phyloP scores from a whole-genome alignment of 139 green algal genomes.

The Tetradesmus obliquus region DNA sequence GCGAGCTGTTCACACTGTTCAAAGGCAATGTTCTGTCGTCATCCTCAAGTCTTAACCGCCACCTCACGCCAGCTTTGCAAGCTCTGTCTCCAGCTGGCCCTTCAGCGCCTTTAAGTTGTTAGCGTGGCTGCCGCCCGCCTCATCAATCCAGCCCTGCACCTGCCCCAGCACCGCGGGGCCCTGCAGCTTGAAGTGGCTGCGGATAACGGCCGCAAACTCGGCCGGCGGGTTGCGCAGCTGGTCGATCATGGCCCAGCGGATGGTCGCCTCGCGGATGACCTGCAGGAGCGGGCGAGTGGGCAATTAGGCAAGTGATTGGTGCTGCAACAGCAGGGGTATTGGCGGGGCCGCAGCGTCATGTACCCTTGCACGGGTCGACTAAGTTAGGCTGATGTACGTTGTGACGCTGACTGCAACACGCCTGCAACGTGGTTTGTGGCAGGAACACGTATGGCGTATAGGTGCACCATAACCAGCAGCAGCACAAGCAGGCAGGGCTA shows the following conservation, averaged over 20 bases:
- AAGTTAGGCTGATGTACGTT: background rate
- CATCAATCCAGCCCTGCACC: conserved; percentile 36
- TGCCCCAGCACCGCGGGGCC: conserved; percentile 5
- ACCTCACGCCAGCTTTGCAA: conserved; percentile 25
- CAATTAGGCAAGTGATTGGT: background rate
- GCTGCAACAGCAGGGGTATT: background rate
- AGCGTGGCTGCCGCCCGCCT: conserved; percentile 7
- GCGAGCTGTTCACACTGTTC: no score
- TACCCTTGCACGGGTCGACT: background rate
- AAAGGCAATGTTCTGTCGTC: no score
- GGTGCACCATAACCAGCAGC: no score
- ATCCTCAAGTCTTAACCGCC: background rate
- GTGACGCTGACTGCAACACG: background rate
- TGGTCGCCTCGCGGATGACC: conserved; percentile 64
- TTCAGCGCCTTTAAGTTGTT: conserved; percentile 16
- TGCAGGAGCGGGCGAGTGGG: conserved; percentile 16
- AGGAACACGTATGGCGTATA: no score
- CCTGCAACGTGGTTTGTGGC: background rate
- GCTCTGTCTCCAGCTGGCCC: conserved; percentile 39
- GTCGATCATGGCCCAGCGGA: conserved; percentile 87
- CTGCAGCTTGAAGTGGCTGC: conserved; percentile 71
- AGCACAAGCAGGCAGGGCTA: no score
- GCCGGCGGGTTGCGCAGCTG: conserved; percentile 71
- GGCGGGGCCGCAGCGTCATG: conserved; percentile 48
- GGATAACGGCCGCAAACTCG: conserved; percentile 69